These are phyloP conservation scores for Aphanomyces astaci DNA, from an alignment of 352 stramenopile genomes.

Conservation along the genomic window DNA sequence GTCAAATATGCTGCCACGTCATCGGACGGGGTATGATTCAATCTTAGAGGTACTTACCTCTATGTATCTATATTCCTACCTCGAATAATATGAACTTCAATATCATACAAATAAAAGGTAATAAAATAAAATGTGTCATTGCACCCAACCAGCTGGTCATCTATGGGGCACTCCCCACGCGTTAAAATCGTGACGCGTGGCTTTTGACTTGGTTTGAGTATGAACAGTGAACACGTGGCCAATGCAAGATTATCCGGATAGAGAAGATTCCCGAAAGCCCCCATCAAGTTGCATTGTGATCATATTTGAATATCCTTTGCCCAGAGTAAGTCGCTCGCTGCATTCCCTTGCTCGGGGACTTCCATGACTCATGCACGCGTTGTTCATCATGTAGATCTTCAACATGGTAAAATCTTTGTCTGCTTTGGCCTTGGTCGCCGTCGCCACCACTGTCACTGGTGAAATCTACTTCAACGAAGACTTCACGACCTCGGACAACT, in stretches of 20 bases:
- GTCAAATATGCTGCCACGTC: neutral
- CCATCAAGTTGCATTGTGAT: no score
- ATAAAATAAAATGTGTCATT: neutral
- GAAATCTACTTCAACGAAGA: conserved; percentile 92
- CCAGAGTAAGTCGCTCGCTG: neutral
- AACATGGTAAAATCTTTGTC: conserved; percentile 19
- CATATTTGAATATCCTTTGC: neutral
- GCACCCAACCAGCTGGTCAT: neutral
- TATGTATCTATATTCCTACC: no score
- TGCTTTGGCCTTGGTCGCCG: conserved; percentile 2
- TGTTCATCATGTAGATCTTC: neutral
- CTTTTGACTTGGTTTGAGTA: conserved; percentile 8
- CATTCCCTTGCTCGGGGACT: neutral
- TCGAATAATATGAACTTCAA: no score
- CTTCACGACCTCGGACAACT: conserved; percentile 85
- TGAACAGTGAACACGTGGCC: neutral
- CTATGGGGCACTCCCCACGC: neutral
- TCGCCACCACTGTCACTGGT: conserved; percentile 27
- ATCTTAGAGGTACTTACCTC: neutral
- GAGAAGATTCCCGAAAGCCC: conserved; percentile 11
- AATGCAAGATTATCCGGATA: conserved; percentile 6
- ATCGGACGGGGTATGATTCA: neutral
- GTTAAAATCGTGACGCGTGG: neutral
- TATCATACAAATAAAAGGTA: neutral
- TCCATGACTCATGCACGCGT: neutral